phyloP scores from a whole-genome alignment of 2,329 filamentous ascomycete genomes.

The Pseudopyricularia javanii region DNA sequence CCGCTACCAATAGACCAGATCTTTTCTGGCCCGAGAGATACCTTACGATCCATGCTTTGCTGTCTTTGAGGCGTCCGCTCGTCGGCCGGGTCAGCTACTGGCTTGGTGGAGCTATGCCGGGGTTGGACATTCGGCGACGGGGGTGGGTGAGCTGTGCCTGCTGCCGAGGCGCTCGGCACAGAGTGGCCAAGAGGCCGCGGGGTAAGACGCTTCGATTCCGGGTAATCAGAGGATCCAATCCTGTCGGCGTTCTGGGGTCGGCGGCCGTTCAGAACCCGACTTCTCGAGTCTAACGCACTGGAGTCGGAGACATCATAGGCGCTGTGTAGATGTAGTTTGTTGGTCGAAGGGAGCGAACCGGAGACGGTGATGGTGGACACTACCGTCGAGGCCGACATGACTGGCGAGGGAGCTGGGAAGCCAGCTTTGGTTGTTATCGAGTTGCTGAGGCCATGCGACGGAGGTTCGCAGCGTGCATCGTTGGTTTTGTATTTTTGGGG shows the following conservation, averaged over 20 bases:
- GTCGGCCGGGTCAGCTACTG: slow-evolving; percentile 10
- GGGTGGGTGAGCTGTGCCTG: background rate
- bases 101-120: background rate
- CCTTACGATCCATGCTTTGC: slow-evolving; percentile 27
- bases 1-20: slow-evolving; percentile 50
- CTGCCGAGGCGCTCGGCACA: background rate
- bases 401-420: background rate
- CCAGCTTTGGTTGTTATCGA: background rate
- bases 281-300: background rate
- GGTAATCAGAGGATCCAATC: background rate
- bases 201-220: background rate
- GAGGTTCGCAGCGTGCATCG: background rate
- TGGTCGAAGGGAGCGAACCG: background rate
- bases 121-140: background rate
- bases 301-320: background rate
- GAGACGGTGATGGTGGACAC: background rate
- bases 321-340: background rate
- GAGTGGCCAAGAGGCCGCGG: background rate
- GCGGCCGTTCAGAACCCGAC: background rate
- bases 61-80: slow-evolving; percentile 18
- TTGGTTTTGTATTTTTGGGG: slow-evolving; percentile 1
- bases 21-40: slow-evolving; percentile 38
- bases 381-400: slow-evolving; percentile 1
- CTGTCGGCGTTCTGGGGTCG: background rate
- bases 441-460: background rate